Conservation (phyloP, 148 eudicot species). For the Vaccinium corymbosum region DNA sequence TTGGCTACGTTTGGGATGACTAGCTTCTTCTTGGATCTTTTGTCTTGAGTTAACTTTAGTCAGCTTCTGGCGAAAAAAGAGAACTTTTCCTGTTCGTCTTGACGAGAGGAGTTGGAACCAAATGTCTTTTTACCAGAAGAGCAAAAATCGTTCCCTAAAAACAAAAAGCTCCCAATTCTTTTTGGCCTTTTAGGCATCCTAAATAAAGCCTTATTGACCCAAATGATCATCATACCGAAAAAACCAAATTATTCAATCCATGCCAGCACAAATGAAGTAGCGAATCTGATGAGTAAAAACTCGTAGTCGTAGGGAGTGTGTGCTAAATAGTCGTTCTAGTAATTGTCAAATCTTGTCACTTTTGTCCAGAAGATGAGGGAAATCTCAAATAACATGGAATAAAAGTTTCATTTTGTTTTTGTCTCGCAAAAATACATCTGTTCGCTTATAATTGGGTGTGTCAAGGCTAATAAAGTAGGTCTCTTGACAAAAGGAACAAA, state of each 20-base stretch:
- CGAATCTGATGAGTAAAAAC: background rate
- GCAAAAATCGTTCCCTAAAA: background rate
- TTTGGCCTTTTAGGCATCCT: background rate
- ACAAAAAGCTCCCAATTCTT: background rate
- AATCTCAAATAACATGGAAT: conserved; percentile 5
- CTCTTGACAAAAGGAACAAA: background rate
- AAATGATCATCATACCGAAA: background rate
- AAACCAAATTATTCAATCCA: background rate
- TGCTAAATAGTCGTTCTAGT: background rate
- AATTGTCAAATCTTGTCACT: background rate
- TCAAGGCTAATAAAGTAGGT: background rate
- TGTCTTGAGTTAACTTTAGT: background rate
- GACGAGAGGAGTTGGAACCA: background rate
- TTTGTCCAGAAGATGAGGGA: background rate
- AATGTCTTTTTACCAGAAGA: background rate
- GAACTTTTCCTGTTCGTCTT: background rate
- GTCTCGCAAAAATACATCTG: background rate
- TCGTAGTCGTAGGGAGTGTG: background rate
- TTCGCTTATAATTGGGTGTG: background rate
- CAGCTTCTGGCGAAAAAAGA: background rate
- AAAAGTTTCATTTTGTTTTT: background rate
- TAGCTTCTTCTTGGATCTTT: too few relatives aligned
- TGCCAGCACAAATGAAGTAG: background rate
- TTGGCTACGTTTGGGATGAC: background rate
- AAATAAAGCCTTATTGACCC: background rate